Conservation (phyloP, 208 protist genomes). For the Trypanosoma rangeli region DNA sequence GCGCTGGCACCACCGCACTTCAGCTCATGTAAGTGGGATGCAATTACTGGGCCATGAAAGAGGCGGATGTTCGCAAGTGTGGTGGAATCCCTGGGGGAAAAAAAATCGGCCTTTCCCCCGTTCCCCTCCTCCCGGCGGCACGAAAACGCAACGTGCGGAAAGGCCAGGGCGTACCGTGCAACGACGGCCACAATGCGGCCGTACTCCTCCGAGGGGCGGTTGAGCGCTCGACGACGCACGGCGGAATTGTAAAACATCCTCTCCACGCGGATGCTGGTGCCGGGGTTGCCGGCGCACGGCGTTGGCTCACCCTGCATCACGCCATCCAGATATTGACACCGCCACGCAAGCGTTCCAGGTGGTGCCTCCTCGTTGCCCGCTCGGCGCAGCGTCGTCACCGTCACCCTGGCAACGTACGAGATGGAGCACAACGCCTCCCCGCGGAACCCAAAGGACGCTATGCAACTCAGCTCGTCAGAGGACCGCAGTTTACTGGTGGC, state of each 20-base stretch:
- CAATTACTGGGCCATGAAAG: conserved; percentile 51
- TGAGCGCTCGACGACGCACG: conserved; percentile 78
- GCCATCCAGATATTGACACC: conserved; percentile 85
- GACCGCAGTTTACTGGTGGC: conserved; percentile 92
- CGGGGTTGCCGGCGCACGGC: conserved; percentile 74
- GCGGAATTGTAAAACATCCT: conserved; percentile 91
- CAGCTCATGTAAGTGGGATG: conserved; percentile 48
- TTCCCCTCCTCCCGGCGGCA: conserved; percentile 46
- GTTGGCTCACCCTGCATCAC: conserved; percentile 91
- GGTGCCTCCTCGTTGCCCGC: not conserved
- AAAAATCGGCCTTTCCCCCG: conserved; percentile 32
- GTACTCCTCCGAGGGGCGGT: conserved; percentile 92
- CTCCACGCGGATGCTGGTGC: conserved; percentile 85
- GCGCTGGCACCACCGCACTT: conserved; percentile 22
- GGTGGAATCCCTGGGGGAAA: conserved; percentile 62
- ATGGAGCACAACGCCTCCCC: conserved; percentile 91
- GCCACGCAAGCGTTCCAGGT: conserved; percentile 43
- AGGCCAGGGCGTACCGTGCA: conserved; percentile 83
- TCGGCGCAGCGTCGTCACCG: conserved; percentile 60
- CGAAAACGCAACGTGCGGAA: conserved; percentile 73
- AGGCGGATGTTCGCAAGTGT: conserved; percentile 74
- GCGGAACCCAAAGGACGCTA: conserved; percentile 92
- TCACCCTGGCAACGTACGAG: conserved; percentile 81
- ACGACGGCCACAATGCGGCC: conserved; percentile 89
- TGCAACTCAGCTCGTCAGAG: conserved; percentile 87